Percentiles rank a stretch among this genome's conserved stretches.
Conservation (phyloP, 805 yeast species). For the Yarrowia alimentaria region DNA sequence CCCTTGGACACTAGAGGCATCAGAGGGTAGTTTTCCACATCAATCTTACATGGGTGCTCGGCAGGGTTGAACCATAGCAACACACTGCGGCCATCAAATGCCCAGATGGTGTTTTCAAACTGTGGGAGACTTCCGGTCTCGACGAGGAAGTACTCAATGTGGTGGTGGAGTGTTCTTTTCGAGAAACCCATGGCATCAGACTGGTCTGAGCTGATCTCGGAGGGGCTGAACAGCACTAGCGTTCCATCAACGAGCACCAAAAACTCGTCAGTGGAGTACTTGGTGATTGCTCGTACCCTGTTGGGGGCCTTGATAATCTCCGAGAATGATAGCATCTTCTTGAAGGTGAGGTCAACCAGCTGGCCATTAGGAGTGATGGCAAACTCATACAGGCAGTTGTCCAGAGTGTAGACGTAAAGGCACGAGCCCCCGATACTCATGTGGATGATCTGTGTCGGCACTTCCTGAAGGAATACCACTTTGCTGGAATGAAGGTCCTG, state of each 20-base stretch:
- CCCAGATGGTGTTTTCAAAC: conserved; percentile 41
- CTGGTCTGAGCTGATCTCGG: neutral
- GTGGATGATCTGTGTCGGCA: conserved; percentile 38
- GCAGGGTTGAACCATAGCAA: conserved; percentile 34
- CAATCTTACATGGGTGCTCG: conserved; percentile 15
- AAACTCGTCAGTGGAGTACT: conserved; percentile 27
- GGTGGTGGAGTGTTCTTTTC: conserved; percentile 38
- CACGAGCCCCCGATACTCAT: conserved; percentile 38
- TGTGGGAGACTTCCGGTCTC: conserved; percentile 31
- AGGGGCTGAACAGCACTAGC: conserved; percentile 37
- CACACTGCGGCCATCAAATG: conserved; percentile 43
- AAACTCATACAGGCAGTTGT: conserved; percentile 38
- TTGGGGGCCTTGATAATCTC: conserved; percentile 43
- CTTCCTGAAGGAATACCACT: conserved; percentile 36
- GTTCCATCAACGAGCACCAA: conserved; percentile 42
- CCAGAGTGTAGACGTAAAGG: conserved; percentile 38
- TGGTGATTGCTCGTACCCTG: conserved; percentile 40
- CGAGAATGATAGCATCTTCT: conserved; percentile 40
- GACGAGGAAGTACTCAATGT: conserved; percentile 41
- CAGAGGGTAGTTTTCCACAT: conserved; percentile 51
- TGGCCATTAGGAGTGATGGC: conserved; percentile 30
- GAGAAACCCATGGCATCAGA: conserved; percentile 29
- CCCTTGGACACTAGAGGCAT: conserved; percentile 50
- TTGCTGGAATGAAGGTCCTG: conserved; percentile 38
- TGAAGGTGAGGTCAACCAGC: conserved; percentile 36